Evolutionary conservation across 2,329 filamentous ascomycete genomes (phyloP), one percentile per base, ranked within the genome.

Genomic region (Pleurostoma richardsiae): DNA sequence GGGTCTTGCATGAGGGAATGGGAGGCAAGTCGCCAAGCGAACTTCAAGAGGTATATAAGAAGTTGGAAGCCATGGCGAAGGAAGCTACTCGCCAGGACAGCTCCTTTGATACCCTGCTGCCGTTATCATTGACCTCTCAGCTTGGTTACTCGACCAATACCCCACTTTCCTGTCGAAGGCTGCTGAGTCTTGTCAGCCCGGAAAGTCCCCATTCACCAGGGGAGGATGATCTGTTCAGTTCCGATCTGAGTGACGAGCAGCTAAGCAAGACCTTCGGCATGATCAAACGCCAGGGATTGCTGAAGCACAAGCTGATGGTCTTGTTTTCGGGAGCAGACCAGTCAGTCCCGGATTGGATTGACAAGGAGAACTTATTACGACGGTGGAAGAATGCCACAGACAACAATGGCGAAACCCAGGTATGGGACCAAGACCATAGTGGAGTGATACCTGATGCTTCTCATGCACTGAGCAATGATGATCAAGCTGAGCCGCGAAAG

Each of bases 191-290:
- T 6, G 69, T 74, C 2, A 67, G 65, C 41, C 60, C 60, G 0
- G 56, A 57, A 39, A 78, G 74, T 28, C 79, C 79, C 0, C 64
- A 68, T 29, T 59, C 66, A 19, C 73, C 72, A 2, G 74, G 73
- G 3, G 76, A 79, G 42, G 83, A 87, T 58, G 83, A 87, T 57
- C 76, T 82, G 49, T 87, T 86, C 63, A 83, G 78, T 48, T 78
- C 73, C 8, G 83, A 86, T 59, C 60, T 85, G 29, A 56, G 57
- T 1, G 76, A 79, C 30, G 64, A 71, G 47, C 60, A 68, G 28
- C 59, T 85, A 29, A 48, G 56, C 42, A 57, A 58, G 28, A 83
- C 80, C 0, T 86, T 86, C 62, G 83, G 82, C 0, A 64, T 57
- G 52, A 62, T 76, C 36, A 55, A 59, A 1, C 44, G 59, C 26